These are phyloP conservation scores for Lentinula raphanica DNA, from an alignment of 768 basidiomycete species.

Conservation along the genomic window DNA sequence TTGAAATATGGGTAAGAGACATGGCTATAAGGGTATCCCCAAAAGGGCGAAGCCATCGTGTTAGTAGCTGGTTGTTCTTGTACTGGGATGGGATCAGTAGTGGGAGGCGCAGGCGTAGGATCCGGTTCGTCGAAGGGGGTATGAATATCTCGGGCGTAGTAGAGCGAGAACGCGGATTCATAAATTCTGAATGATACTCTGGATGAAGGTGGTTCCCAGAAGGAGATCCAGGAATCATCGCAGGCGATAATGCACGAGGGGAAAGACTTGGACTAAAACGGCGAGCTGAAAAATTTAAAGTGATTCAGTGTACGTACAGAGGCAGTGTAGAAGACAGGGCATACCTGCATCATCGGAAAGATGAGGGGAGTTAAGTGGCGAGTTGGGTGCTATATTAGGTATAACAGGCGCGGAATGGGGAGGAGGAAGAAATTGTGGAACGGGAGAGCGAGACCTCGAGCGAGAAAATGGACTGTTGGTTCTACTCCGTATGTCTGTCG, in stretches of 20 bases:
- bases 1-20: neutral
- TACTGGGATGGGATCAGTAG: conserved; percentile 2
- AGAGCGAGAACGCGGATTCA: neutral
- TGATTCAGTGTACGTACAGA: neutral
- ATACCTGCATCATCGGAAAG: neutral
- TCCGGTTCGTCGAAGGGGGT: neutral
- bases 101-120: neutral
- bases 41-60: neutral
- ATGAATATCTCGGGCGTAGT: conserved; percentile 4
- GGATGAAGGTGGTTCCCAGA: neutral
- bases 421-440: neutral
- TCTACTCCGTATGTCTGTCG: neutral
- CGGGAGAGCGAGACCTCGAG: conserved; percentile 2
- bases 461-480: neutral
- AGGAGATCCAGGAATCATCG: neutral
- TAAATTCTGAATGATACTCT: neutral
- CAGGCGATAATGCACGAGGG: neutral
- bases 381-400: neutral
- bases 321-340: neutral
- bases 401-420: neutral
- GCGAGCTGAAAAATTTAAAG: neutral
- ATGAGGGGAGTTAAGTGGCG: neutral
- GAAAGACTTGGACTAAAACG: neutral
- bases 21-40: neutral
- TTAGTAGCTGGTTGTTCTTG: neutral